phyloP scores from a whole-genome alignment of 1,139 yeast species.

The Geotrichum candidum region DNA sequence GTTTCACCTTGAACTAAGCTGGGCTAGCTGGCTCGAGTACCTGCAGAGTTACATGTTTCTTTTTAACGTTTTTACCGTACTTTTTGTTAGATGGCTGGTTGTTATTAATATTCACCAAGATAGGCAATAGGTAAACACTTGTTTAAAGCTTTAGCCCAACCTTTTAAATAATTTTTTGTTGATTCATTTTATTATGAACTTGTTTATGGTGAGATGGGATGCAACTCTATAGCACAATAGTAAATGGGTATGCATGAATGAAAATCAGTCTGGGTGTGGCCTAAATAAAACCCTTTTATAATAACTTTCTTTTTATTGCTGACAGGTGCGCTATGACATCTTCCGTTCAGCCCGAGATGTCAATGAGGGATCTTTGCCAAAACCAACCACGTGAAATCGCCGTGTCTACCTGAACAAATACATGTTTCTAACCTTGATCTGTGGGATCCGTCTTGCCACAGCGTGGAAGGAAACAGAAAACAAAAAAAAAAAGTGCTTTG shows the following conservation, averaged over 20 bases:
- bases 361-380: too few relatives aligned
- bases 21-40: background rate
- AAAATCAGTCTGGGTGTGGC: background rate
- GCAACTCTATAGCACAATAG: background rate
- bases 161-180: too few relatives aligned
- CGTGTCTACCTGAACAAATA: too few relatives aligned
- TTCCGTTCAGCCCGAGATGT: background rate
- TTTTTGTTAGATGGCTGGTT: too few relatives aligned
- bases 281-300: background rate
- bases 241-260: background rate
- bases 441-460: too few relatives aligned
- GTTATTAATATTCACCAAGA: background rate
- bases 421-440: too few relatives aligned
- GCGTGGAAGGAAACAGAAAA: too few relatives aligned
- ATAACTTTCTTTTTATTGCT: background rate
- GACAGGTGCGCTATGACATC: background rate
- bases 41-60: too few relatives aligned
- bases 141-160: background rate
- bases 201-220: too few relatives aligned
- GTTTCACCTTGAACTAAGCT: background rate
- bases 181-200: background rate
- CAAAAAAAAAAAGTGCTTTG: too few relatives aligned
- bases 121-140: background rate
- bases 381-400: too few relatives aligned
- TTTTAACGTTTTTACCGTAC: too few relatives aligned